Percentiles rank a stretch among this genome's conserved stretches.
These are phyloP conservation scores for Zizania latifolia DNA, from an alignment of 176 grass and related monocot species.

Conservation along the genomic window DNA sequence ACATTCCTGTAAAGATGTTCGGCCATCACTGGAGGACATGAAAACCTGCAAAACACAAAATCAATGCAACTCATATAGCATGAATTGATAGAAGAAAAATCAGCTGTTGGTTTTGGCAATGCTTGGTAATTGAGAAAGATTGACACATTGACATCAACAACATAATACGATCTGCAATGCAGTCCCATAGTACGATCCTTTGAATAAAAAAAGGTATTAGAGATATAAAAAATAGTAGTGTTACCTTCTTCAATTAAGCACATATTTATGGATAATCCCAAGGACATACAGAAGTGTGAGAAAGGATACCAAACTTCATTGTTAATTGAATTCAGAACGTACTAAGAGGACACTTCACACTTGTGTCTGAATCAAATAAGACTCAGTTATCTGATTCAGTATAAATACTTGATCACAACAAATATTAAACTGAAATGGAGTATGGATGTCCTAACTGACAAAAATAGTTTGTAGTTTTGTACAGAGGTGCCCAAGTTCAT, in stretches of 20 bases:
- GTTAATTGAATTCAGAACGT: neutral
- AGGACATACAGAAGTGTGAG: neutral
- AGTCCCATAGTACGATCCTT: constrained; percentile 69
- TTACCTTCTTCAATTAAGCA: neutral
- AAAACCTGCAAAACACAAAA: constrained; percentile 38
- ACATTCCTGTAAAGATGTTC: constrained; percentile 43
- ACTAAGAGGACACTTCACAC: neutral
- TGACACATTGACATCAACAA: neutral
- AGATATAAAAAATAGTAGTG: neutral
- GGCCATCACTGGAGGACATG: constrained; percentile 40
- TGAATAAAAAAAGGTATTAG: neutral
- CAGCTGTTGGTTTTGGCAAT: constrained; percentile 1
- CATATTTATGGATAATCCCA: neutral
- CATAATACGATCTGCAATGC: constrained; percentile 60
- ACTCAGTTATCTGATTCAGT: neutral
- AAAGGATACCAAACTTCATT: neutral
- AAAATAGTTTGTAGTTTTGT: neutral
- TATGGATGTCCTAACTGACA: neutral
- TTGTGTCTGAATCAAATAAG: neutral
- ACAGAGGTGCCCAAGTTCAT: constrained; percentile 10
- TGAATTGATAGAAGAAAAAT: constrained; percentile 7
- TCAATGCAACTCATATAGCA: neutral
- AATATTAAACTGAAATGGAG: neutral
- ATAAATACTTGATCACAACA: no score
- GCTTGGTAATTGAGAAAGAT: neutral